These are phyloP conservation scores for Podaxis rugospora DNA, from an alignment of 768 basidiomycete genomes.

Conservation along the genomic window DNA sequence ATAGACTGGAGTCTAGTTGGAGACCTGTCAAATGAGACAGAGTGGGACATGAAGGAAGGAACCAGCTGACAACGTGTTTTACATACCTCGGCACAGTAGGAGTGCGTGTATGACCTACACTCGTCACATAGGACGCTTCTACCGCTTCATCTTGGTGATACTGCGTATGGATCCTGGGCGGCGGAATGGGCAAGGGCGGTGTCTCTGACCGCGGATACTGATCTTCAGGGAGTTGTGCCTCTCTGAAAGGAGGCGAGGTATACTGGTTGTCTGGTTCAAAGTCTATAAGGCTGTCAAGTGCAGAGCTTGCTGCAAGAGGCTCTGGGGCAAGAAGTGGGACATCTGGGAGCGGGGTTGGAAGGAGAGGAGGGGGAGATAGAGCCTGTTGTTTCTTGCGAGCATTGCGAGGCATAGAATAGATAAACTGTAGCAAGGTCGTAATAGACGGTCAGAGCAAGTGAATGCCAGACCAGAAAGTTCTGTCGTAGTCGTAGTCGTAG, in stretches of 20 bases:
- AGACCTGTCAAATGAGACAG: constrained; percentile 6
- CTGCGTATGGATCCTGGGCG: constrained; percentile 13
- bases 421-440: background rate
- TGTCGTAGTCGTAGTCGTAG: constrained; percentile 6
- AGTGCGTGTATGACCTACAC: constrained; percentile 14
- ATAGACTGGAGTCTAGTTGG: constrained; percentile 5
- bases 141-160: background rate
- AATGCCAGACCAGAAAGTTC: constrained; percentile 15
- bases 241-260: constrained; percentile 26
- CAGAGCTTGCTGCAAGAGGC: constrained; percentile 7
- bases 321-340: background rate
- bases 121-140: background rate
- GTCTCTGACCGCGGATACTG: constrained; percentile 3
- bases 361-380: constrained; percentile 21
- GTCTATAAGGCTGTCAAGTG: constrained; percentile 17
- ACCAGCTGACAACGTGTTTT: constrained; percentile 5
- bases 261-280: constrained; percentile 14
- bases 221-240: constrained; percentile 18
- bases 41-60: background rate
- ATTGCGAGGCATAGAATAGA: constrained; percentile 13
- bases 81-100: constrained; percentile 20
- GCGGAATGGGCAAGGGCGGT: constrained; percentile 22
- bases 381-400: constrained; percentile 6
- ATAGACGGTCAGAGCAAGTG: constrained; percentile 13
- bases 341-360: constrained; percentile 25